Percentiles rank a stretch among this genome's conserved stretches.
Evolutionary conservation across 2,329 filamentous ascomycete genomes (phyloP).

Genomic region (Huntiella bhutanensis): DNA sequence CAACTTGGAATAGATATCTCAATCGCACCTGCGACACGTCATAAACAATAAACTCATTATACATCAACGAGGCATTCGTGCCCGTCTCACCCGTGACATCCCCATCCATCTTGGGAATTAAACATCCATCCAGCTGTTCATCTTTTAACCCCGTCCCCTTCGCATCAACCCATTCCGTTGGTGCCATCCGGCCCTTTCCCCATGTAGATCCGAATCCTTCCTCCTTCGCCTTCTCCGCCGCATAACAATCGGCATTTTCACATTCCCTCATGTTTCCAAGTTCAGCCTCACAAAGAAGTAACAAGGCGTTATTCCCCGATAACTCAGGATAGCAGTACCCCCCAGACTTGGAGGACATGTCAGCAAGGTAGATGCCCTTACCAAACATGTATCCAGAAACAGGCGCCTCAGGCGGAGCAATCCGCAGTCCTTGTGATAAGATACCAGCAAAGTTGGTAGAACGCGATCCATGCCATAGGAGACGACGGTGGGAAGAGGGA

Average conservation of each 20-base stretch:
- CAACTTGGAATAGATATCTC: slow-evolving; percentile 48
- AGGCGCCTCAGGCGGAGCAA: slow-evolving; percentile 69
- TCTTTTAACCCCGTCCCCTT: slow-evolving; percentile 13
- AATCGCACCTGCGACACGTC: slow-evolving; percentile 50
- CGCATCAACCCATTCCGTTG: slow-evolving; percentile 59
- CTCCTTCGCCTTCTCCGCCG: slow-evolving; percentile 41
- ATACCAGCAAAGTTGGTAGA: slow-evolving; percentile 77
- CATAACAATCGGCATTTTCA: slow-evolving; percentile 31
- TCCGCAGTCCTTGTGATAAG: slow-evolving; percentile 70
- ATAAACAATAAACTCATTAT: slow-evolving; percentile 61
- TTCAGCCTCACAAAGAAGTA: slow-evolving; percentile 65
- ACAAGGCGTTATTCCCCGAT: slow-evolving; percentile 50
- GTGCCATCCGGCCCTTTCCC: slow-evolving; percentile 47
- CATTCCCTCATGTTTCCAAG: slow-evolving; percentile 56
- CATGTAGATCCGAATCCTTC: slow-evolving; percentile 47
- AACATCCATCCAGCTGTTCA: slow-evolving; percentile 33
- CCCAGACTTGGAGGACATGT: slow-evolving; percentile 68
- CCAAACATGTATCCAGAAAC: slow-evolving; percentile 73
- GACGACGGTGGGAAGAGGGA: slow-evolving; percentile 44
- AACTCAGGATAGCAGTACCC: slow-evolving; percentile 48
- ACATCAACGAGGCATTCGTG: slow-evolving; percentile 28
- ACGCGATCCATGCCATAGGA: slow-evolving; percentile 77
- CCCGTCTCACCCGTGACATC: slow-evolving; percentile 24
- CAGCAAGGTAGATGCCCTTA: slow-evolving; percentile 75
- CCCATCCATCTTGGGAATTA: slow-evolving; percentile 39